Conservation (phyloP, 78 protist species). For the Dictyostelium brefeldianum region DNA sequence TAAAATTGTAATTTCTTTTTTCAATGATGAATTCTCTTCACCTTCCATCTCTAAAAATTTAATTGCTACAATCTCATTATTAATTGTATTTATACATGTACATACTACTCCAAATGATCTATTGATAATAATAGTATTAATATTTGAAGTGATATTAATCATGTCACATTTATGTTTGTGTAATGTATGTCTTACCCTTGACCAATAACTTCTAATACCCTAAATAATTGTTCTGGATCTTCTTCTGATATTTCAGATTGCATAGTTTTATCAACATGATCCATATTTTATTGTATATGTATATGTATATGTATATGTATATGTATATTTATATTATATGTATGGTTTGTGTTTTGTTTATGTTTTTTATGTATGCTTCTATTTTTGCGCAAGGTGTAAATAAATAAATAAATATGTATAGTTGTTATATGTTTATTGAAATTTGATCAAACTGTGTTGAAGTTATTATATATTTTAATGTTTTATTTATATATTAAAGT, state of each 20-base stretch:
- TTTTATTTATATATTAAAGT: too few relatives aligned
- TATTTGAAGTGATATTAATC: not conserved
- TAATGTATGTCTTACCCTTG: slow-evolving; percentile 44
- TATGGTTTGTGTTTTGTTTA: too few relatives aligned
- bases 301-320: too few relatives aligned
- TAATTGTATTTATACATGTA: slow-evolving; percentile 79
- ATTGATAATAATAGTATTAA: not conserved
- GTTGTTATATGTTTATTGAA: too few relatives aligned
- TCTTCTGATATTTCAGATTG: slow-evolving; percentile 63
- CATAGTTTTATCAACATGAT: slow-evolving; percentile 6
- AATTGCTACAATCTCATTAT: slow-evolving; percentile 73
- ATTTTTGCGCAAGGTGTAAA: too few relatives aligned
- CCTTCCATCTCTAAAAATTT: slow-evolving; percentile 83
- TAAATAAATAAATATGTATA: too few relatives aligned
- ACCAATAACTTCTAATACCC: slow-evolving; percentile 81
- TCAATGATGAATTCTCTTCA: slow-evolving; percentile 74
- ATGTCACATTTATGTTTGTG: not conserved
- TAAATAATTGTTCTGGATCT: slow-evolving; percentile 86
- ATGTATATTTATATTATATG: too few relatives aligned
- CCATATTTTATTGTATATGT: not conserved
- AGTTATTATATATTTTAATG: too few relatives aligned
- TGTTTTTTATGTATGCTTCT: too few relatives aligned
- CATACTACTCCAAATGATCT: slow-evolving; percentile 84
- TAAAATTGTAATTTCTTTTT: slow-evolving; percentile 79
- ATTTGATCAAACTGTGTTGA: too few relatives aligned